Base-by-base conservation (phyloP, 2,329 filamentous ascomycete species). In the Trichocomaceae sp. region DNA sequence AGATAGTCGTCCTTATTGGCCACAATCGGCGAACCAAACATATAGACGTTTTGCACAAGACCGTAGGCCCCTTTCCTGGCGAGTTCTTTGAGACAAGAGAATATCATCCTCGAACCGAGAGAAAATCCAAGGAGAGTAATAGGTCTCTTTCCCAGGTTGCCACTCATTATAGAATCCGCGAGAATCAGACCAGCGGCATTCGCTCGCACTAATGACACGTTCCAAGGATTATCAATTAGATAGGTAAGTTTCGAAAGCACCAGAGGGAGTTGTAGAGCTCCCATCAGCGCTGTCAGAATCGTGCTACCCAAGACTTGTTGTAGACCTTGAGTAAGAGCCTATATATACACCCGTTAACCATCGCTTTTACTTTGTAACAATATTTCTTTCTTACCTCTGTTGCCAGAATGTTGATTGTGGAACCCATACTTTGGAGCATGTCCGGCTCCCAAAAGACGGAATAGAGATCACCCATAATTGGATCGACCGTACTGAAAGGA, bases 221-320 rank as follows among this genome's bases (percentile, higher is more conserved):
- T 90, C 93, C 93, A 99, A 0, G 93, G 93, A 66, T 99, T 99
- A 71, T 99, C 93, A 61, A 99, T 96, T 19, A 99, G 80, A 66
- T 99, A 99, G 0, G 92, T 84, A 9, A 99, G 81, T 69, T 99
- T 99, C 0, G 92, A 91, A 45, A 99, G 76, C 26, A 96, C 86
- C 42, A 99, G 83, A 2, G 93, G 93, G n/a, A 96, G 76, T 69
- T 95, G 90, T 50, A 99, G 77, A 33, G 91, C 90, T 41, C 91
- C 87, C 92, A 99, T 97, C 31, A 99, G 77, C 61, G 86, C 83
- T 51, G 91, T 83, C 15, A 99, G 77, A 51, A 99, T 86, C 0
- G 93, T 97, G 66, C 84, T 93, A 44, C 88, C 93, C 12, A 99
- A 79, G 7, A 97, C 84, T 80, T 97, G 93, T 75, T 99, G 93